These are phyloP conservation scores for Aschersonia sp. DNA, from an alignment of 2,329 filamentous ascomycete species.

Conservation along the genomic window DNA sequence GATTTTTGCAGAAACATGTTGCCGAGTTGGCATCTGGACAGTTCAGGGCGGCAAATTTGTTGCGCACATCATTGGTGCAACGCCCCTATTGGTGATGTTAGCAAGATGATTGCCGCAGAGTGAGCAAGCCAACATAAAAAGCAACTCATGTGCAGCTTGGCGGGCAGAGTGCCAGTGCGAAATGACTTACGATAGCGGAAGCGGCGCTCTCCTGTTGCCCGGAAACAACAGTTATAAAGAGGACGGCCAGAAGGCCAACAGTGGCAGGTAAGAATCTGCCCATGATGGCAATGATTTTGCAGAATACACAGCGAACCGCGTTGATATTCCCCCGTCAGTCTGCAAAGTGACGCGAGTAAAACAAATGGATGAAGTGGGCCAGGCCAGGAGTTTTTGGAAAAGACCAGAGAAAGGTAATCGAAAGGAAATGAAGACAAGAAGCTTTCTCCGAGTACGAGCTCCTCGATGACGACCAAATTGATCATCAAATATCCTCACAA, in stretches of 20 bases:
- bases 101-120: not conserved
- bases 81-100: conserved; percentile 2
- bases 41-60: conserved; percentile 8
- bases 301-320: too few species aligned
- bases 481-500: not conserved
- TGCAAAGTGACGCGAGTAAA: not conserved
- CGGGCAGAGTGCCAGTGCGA: not conserved
- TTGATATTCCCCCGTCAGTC: too few species aligned
- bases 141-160: not conserved
- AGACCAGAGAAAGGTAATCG: not conserved
- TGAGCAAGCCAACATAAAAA: not conserved
- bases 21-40: conserved; percentile 16
- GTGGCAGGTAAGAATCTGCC: conserved; percentile 4
- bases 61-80: conserved; percentile 9
- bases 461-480: not conserved
- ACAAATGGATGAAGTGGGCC: not conserved
- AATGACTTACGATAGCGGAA: conserved; percentile 17
- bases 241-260: conserved; percentile 14
- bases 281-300: conserved; percentile 1
- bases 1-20: conserved; percentile 25
- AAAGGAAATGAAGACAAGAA: not conserved
- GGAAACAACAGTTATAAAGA: conserved; percentile 12
- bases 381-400: too few species aligned
- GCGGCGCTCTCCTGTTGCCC: conserved; percentile 8
- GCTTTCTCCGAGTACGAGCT: not conserved